Evolutionary conservation across 1,284 basidiomycete species (phyloP), one percentile per base, ranked within the genome.

Genomic region (Tetrapyrgos nigripes): DNA sequence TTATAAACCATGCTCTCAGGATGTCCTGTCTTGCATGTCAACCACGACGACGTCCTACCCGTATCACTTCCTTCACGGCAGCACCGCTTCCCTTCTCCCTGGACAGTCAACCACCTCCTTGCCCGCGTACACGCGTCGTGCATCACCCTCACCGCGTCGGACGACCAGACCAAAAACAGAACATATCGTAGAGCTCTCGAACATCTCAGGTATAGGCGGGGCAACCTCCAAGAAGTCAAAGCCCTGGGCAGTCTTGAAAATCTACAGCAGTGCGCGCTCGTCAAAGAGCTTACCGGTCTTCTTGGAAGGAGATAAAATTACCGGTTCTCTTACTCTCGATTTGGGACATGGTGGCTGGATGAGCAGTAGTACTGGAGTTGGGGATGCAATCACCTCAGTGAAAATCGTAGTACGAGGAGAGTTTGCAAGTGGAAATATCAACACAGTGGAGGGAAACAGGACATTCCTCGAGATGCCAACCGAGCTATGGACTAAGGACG

Each of bases 201-300:
- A 40, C 37, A 40, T 17, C 65, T 79, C 48, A 64, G 67, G 27
- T 77, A 80, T 49, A 71, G 74, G 47, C 79, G 77, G 60, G 69
- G 68, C 53, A 5, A n/a, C 37, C 37, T 40, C 37, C 37, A 40
- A 40, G 17, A 40, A 40, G 17, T 40, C 37, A 8, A 73, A 68
- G 51, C 56, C 56, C 48, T 58, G 56, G 56, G 50, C 52, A 28
- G 45, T 52, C 21, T 50, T 58, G 10, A 47, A 28, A 27, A 11
- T 58, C 10, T 47, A 44, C 29, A 58, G 50, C 28, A 53, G 29
- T 26, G 56, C 56, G 19, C 51, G 52, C 46, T 58, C 56, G 28
- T 29, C 56, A 4, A 58, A 58, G 28, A 47, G 44, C 19, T 46
- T 58, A 28, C 56, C 56, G 9, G 24, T 28, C 24, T 53, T 58